Conservation (phyloP, 371 early-diverging fungal genomes). For the Gilbertella persicaria region DNA sequence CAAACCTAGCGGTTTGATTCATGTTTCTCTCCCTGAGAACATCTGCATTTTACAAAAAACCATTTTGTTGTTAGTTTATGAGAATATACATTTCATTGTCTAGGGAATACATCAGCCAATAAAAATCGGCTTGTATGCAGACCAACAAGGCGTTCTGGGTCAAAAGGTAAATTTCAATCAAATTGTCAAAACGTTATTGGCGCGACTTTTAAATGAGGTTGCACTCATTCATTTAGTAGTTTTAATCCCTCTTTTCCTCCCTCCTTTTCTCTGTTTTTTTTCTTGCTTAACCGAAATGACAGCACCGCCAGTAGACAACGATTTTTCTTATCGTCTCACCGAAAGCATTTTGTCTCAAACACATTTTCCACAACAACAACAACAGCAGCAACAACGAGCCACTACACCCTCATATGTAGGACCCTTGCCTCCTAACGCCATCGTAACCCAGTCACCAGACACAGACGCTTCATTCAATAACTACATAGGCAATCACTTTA, state of each 20-base stretch:
- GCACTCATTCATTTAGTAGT: background rate
- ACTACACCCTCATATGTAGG: slow-evolving; percentile 9
- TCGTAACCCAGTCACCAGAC: slow-evolving; percentile 9
- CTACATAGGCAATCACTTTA: slow-evolving; percentile 15
- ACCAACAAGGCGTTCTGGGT: background rate
- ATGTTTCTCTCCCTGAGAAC: too few species aligned
- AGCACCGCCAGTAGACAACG: slow-evolving; percentile 4
- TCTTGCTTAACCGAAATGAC: slow-evolving; percentile 2
- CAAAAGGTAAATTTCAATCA: background rate
- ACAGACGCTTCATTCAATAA: slow-evolving; percentile 11
- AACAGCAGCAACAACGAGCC: background rate
- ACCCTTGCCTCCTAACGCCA: slow-evolving; percentile 6
- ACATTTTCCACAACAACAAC: background rate
- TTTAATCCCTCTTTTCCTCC: background rate
- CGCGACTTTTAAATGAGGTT: slow-evolving; percentile 1
- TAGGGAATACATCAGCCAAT: too few species aligned
- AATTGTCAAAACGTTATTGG: slow-evolving; percentile 8
- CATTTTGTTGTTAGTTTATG: too few species aligned
- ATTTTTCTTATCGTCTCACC: slow-evolving; percentile 18
- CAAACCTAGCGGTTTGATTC: too few species aligned
- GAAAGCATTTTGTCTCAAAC: slow-evolving; percentile 21
- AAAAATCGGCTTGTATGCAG: too few species aligned
- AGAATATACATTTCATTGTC: too few species aligned
- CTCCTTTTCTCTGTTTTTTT: background rate
- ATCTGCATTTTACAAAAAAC: too few species aligned